Evolutionary conservation across 768 basidiomycete genomes (phyloP).

Genomic region (Collybia sordida): DNA sequence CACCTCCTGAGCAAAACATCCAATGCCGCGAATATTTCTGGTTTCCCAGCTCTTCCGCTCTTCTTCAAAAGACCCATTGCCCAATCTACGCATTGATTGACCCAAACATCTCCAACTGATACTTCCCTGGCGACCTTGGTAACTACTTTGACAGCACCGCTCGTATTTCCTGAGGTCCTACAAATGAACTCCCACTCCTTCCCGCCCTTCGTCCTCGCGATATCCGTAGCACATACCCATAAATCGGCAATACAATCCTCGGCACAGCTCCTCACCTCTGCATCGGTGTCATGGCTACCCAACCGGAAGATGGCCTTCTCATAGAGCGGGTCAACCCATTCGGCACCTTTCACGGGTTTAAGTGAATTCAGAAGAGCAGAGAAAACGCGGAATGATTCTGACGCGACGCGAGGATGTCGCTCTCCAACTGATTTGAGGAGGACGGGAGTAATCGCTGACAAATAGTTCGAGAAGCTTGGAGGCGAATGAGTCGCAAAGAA

Average conservation of each 20-base stretch:
- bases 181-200: conserved; percentile 84
- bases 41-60: conserved; percentile 76
- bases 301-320: conserved; percentile 70
- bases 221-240: conserved; percentile 83
- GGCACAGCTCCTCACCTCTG: conserved; percentile 82
- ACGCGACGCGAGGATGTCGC: conserved; percentile 84
- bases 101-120: conserved; percentile 73
- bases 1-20: conserved; percentile 71
- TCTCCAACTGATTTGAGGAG: conserved; percentile 76
- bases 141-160: conserved; percentile 73
- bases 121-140: conserved; percentile 80
- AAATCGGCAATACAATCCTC: conserved; percentile 84
- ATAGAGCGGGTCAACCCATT: conserved; percentile 77
- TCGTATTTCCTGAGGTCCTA: conserved; percentile 69
- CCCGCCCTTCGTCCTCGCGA: conserved; percentile 58
- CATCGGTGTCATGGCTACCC: conserved; percentile 82
- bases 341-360: conserved; percentile 61
- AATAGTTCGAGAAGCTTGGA: conserved; percentile 52
- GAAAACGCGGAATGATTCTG: conserved; percentile 86
- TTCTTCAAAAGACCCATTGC: conserved; percentile 72
- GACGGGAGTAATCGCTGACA: conserved; percentile 70
- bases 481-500: conserved; percentile 77
- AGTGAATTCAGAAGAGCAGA: conserved; percentile 78
- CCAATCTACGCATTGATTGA: conserved; percentile 78
- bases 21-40: conserved; percentile 77